Percentiles rank a stretch among this genome's conserved stretches.
Evolutionary conservation across 495 filamentous ascomycete genomes (phyloP).

Genomic region (Aspergillus hancockii): DNA sequence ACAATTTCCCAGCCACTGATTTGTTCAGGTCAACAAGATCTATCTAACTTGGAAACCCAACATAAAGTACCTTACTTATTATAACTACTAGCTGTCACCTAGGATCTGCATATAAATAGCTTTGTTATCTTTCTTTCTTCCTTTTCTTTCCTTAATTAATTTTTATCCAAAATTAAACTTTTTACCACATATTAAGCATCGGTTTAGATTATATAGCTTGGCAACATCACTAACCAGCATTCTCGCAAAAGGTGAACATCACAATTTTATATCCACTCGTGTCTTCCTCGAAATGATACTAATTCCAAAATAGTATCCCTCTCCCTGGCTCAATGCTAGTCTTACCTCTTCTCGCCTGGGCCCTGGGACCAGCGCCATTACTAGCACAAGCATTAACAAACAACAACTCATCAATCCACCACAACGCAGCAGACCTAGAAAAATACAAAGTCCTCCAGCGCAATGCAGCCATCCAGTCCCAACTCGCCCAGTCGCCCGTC

Average conservation of each 20-base stretch:
- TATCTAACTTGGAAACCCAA: not conserved
- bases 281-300: not conserved
- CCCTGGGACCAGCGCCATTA: not conserved
- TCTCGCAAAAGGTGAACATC: too few species aligned
- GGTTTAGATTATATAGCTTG: not conserved
- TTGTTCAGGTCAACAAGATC: not conserved
- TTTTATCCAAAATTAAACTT: not conserved
- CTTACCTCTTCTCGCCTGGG: constrained; percentile 4
- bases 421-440: constrained; percentile 8
- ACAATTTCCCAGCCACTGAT: constrained; percentile 1
- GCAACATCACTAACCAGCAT: too few species aligned
- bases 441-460: constrained; percentile 20
- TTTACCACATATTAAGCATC: not conserved
- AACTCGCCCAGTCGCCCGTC: constrained; percentile 19
- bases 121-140: not conserved
- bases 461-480: constrained; percentile 26
- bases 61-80: not conserved
- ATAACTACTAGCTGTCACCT: not conserved
- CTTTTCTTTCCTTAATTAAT: not conserved
- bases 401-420: not conserved
- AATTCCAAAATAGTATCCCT: not conserved
- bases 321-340: not conserved
- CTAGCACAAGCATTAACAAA: not conserved
- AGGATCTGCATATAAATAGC: not conserved
- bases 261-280: not conserved